Conservation (phyloP, 805 yeast species). For the Torulaspora microellipsoides region DNA sequence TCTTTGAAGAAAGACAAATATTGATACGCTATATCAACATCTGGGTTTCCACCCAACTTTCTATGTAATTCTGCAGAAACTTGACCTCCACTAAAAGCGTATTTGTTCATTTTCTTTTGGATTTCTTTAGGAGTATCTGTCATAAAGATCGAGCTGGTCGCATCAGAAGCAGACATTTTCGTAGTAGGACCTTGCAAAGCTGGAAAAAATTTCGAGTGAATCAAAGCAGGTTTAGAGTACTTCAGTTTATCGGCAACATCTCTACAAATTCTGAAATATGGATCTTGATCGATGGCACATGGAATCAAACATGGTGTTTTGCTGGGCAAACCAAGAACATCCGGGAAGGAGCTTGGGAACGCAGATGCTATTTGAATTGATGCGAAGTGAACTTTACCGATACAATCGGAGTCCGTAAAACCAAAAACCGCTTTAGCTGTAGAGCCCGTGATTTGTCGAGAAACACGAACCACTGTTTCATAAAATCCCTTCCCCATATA, state of each 20-base stretch:
- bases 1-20: constrained; percentile 84
- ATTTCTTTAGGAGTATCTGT: constrained; percentile 91
- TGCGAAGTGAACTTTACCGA: constrained; percentile 93
- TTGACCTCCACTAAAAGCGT: constrained; percentile 94
- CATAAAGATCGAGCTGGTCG: constrained; percentile 88
- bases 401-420: constrained; percentile 88
- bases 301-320: constrained; percentile 97
- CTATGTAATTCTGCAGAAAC: constrained; percentile 87
- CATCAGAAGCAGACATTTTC: constrained; percentile 95
- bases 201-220: constrained; percentile 96
- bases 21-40: constrained; percentile 92
- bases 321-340: constrained; percentile 74
- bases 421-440: constrained; percentile 97
- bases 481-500: constrained; percentile 93
- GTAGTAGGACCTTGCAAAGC: constrained; percentile 95
- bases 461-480: constrained; percentile 86
- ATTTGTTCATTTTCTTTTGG: constrained; percentile 90
- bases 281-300: constrained; percentile 99
- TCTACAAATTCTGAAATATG: constrained; percentile 94
- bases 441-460: constrained; percentile 94
- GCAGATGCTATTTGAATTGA: constrained; percentile 95
- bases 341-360: constrained; percentile 94
- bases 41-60: constrained; percentile 86
- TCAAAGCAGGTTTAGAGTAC: constrained; percentile 83
- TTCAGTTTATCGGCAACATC: constrained; percentile 94